These are phyloP conservation scores for Craterostigma plantagineum DNA, from an alignment of 257 asterid genomes.

Conservation along the genomic window DNA sequence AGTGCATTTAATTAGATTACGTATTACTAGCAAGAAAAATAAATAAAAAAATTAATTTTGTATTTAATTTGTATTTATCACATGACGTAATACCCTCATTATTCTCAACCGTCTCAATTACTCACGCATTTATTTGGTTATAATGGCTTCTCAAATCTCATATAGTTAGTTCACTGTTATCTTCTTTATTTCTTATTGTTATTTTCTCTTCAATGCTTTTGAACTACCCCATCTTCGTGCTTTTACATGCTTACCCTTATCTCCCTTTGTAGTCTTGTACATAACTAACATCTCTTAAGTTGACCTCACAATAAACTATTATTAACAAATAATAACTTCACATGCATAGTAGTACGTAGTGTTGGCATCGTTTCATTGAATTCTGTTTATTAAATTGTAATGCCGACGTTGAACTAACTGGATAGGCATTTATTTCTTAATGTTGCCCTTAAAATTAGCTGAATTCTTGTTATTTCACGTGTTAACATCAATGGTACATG, in stretches of 20 bases:
- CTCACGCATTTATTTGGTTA: conserved; percentile 76
- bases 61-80: conserved; percentile 62
- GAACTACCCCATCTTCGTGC: conserved; percentile 9
- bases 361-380: conserved; percentile 16
- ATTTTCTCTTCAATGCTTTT: conserved; percentile 31
- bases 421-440: conserved; percentile 12
- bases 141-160: conserved; percentile 59
- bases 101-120: conserved; percentile 83
- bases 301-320: conserved; percentile 8
- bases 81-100: conserved; percentile 53
- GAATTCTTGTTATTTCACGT: too few species aligned
- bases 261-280: conserved; percentile 1
- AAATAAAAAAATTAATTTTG: too few species aligned
- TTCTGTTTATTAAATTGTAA: conserved; percentile 11
- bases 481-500: too few species aligned
- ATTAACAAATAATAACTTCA: conserved; percentile 16
- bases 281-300: conserved; percentile 13
- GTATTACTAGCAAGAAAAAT: too few species aligned
- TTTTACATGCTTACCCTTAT: conserved; percentile 23
- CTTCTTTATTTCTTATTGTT: too few species aligned
- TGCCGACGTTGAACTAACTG: conserved; percentile 15
- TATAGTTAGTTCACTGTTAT: conserved; percentile 4
- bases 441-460: conserved; percentile 8
- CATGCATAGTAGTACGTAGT: conserved; percentile 15
- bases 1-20: too few species aligned